Conservation (phyloP, 169 alveolate genomes). For the Condylostoma magnum region DNA sequence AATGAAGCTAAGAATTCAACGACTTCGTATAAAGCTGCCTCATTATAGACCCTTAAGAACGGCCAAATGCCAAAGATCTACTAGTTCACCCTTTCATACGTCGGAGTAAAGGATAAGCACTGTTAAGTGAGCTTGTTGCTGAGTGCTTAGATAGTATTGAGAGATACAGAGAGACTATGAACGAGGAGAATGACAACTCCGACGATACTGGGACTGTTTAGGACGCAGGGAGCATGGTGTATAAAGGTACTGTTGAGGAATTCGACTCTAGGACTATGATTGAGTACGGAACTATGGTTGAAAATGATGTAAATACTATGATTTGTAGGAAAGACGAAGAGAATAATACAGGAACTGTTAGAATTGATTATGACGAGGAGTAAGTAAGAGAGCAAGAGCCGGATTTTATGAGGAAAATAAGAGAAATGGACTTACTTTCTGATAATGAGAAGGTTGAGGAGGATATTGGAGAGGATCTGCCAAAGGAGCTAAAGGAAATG, state of each 20-base stretch:
- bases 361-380: neutral
- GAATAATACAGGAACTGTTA: neutral
- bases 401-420: constrained; percentile 19
- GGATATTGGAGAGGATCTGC: constrained; percentile 30
- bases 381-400: neutral
- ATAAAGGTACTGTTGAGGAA: constrained; percentile 22
- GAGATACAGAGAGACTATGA: constrained; percentile 7
- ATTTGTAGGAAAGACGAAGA: neutral
- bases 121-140: constrained; percentile 19
- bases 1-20: constrained; percentile 56
- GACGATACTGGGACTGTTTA: constrained; percentile 1
- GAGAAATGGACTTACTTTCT: constrained; percentile 12
- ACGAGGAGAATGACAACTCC: neutral
- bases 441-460: no score
- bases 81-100: constrained; percentile 46
- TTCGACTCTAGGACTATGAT: constrained; percentile 24
- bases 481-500: constrained; percentile 42
- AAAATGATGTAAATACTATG: neutral
- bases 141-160: neutral
- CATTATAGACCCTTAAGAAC: constrained; percentile 39
- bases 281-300: constrained; percentile 26
- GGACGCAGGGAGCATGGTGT: constrained; percentile 6
- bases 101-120: neutral
- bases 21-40: constrained; percentile 50
- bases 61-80: constrained; percentile 55